These are phyloP conservation scores for Skeletonema menzelii DNA, from an alignment of 108 stramenopile species.

Conservation along the genomic window DNA sequence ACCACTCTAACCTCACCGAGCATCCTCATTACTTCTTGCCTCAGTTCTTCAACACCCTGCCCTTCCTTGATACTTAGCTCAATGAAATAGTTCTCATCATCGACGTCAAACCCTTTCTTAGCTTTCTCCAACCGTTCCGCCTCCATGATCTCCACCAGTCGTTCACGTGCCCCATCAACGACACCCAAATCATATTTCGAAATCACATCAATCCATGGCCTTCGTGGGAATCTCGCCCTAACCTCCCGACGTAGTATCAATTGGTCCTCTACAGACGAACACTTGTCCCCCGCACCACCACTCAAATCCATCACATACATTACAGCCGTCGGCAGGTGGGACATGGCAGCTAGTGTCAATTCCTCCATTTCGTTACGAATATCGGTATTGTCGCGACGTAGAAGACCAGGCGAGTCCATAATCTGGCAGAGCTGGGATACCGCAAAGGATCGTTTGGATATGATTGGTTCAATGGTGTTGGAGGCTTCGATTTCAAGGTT, in stretches of 20 bases:
- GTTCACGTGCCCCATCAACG: slow-evolving; percentile 71
- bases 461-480: slow-evolving; percentile 53
- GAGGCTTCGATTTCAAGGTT: not conserved
- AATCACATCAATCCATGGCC: slow-evolving; percentile 98
- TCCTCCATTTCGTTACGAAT: slow-evolving; percentile 96
- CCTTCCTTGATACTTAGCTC: slow-evolving; percentile 76
- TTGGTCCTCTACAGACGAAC: slow-evolving; percentile 85
- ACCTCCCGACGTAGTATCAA: slow-evolving; percentile 82
- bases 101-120: not conserved
- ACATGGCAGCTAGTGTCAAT: slow-evolving; percentile 94
- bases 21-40: slow-evolving; percentile 80
- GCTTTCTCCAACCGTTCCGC: slow-evolving; percentile 22
- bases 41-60: slow-evolving; percentile 73
- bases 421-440: slow-evolving; percentile 64
- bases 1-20: slow-evolving; percentile 87
- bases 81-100: slow-evolving; percentile 62
- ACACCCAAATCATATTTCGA: slow-evolving; percentile 87
- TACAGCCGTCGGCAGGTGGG: slow-evolving; percentile 94
- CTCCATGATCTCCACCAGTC: slow-evolving; percentile 63
- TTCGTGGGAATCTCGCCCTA: slow-evolving; percentile 80
- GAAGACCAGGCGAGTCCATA: slow-evolving; percentile 95
- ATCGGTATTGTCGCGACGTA: slow-evolving; percentile 70
- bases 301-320: slow-evolving; percentile 97
- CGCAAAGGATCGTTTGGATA: slow-evolving; percentile 32
- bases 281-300: slow-evolving; percentile 88